phyloP scores from a whole-genome alignment of 2,329 filamentous ascomycete species.

The Cytospora piceicola region DNA sequence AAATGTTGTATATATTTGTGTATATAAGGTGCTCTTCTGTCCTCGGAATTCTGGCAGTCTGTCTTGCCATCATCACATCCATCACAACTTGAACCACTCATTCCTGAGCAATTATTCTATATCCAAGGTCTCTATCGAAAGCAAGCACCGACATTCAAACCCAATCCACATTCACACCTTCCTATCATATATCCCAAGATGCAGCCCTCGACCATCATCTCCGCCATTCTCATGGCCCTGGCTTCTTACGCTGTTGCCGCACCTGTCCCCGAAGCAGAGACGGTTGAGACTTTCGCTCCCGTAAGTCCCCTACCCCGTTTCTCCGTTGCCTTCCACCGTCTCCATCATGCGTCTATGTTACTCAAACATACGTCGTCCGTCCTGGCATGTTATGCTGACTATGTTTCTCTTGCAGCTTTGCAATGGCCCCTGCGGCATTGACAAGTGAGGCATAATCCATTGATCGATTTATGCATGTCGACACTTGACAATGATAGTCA shows the following conservation, averaged over 20 bases:
- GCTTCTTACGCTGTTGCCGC: constrained; percentile 10
- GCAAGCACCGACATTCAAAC: neutral
- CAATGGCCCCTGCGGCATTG: neutral
- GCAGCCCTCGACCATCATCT: constrained; percentile 18
- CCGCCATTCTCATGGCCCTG: constrained; percentile 19
- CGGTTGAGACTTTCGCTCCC: neutral
- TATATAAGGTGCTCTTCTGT: constrained; percentile 2
- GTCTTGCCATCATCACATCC: constrained; percentile 9
- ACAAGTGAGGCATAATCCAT: neutral
- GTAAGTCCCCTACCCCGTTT: neutral
- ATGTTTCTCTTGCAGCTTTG: neutral
- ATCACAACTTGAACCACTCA: neutral
- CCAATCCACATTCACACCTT: neutral
- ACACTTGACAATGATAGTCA: neutral
- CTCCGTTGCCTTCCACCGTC: neutral
- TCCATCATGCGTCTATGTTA: no score
- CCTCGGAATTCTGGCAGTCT: constrained; percentile 5
- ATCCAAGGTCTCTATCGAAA: neutral
- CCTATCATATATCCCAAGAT: constrained; percentile 16
- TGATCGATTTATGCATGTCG: neutral
- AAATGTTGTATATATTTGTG: neutral
- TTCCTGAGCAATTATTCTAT: neutral
- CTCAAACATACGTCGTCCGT: no score
- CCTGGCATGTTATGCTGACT: neutral
- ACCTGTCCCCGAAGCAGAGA: neutral